phyloP scores from a whole-genome alignment of 116 monocot species.

The Posidonia oceanica region DNA sequence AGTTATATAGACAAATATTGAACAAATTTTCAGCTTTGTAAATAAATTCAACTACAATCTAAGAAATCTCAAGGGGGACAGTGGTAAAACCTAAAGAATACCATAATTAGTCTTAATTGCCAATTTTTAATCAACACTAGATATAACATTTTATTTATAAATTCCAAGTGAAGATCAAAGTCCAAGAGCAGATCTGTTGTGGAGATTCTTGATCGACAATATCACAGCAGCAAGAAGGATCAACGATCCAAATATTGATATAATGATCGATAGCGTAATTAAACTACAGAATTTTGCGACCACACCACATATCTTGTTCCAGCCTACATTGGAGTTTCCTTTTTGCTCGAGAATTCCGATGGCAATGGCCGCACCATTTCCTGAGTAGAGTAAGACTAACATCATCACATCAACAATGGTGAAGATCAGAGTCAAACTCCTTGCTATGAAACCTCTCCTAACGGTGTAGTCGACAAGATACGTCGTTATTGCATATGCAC shows the following conservation, averaged over 20 bases:
- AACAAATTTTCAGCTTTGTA: no score
- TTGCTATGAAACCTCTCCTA: not conserved
- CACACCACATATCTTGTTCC: slow-evolving; percentile 38
- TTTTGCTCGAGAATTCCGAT: slow-evolving; percentile 21
- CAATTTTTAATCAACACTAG: no score
- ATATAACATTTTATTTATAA: no score
- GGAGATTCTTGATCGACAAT: slow-evolving; percentile 4
- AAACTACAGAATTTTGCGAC: slow-evolving; percentile 17
- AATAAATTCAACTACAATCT: no score
- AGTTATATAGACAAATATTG: no score
- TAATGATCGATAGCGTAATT: slow-evolving; percentile 7
- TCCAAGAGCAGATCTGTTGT: slow-evolving; percentile 3
- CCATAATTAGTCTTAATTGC: no score
- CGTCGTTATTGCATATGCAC: slow-evolving; percentile 8
- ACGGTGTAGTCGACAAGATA: slow-evolving; percentile 4
- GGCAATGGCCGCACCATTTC: slow-evolving; percentile 21
- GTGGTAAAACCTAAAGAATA: no score
- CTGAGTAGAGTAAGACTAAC: slow-evolving; percentile 31
- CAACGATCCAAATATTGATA: slow-evolving; percentile 15
- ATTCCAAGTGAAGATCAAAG: no score
- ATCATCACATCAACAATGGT: slow-evolving; percentile 8
- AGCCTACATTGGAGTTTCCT: slow-evolving; percentile 28
- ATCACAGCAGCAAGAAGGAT: slow-evolving; percentile 7
- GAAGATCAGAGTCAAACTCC: not conserved
- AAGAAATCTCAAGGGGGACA: no score